A percentile compares a stretch with the other conserved stretches of the same genome.
Conservation (phyloP, 352 stramenopile genomes). For the Thraustochytrium sp. region DNA sequence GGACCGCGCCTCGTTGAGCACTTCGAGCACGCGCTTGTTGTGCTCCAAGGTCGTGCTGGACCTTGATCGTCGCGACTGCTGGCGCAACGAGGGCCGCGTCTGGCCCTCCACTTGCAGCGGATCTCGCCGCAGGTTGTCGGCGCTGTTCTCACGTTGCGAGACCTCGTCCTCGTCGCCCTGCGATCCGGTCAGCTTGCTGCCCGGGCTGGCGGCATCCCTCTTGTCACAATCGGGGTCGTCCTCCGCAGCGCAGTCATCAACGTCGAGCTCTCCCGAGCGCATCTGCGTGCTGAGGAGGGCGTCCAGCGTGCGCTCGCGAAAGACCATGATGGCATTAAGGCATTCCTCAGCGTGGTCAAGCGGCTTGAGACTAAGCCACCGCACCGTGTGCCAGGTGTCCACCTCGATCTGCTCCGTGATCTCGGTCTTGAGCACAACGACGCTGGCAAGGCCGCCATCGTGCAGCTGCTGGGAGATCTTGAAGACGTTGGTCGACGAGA, state of each 20-base stretch:
- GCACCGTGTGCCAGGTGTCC: conserved; percentile 4
- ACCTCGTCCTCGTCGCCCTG: too few relatives aligned
- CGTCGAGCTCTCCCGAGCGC: neutral
- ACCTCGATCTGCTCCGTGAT: conserved; percentile 33
- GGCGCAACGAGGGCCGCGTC: too few relatives aligned
- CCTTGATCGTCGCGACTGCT: neutral
- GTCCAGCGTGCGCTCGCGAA: conserved; percentile 17
- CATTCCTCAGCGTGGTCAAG: conserved; percentile 27
- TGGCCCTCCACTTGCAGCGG: too few relatives aligned
- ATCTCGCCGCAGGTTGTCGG: too few relatives aligned
- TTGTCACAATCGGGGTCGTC: too few relatives aligned
- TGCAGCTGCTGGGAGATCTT: conserved; percentile 15
- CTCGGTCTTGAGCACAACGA: conserved; percentile 24
- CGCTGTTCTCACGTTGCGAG: too few relatives aligned
- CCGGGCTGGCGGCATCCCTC: too few relatives aligned
- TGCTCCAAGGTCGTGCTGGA: neutral
- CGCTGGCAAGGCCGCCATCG: neutral
- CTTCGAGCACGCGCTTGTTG: conserved; percentile 11
- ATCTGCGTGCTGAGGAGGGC: neutral
- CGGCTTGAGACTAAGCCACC: conserved; percentile 34
- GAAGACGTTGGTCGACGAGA: conserved; percentile 35
- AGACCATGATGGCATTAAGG: conserved; percentile 2
- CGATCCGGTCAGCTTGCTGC: too few relatives aligned
- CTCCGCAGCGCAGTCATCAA: neutral
- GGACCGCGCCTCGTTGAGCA: neutral